A percentile compares a stretch with the other conserved stretches of the same genome.
phyloP scores from a whole-genome alignment of 257 asterid species.

The Petunia secreta region DNA sequence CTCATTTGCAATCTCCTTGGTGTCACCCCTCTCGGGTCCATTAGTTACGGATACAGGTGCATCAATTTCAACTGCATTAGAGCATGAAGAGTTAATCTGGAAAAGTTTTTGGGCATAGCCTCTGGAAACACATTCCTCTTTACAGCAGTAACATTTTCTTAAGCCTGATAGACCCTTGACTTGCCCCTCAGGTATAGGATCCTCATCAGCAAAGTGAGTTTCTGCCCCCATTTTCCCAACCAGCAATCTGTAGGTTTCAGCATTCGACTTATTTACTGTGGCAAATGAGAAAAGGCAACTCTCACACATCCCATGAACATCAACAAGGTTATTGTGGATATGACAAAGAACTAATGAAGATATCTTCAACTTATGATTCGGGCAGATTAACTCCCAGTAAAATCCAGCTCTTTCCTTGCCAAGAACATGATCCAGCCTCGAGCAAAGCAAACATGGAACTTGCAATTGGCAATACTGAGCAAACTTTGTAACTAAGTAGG shows the following conservation, averaged over 20 bases:
- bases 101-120: slow-evolving; percentile 33
- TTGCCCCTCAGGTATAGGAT: slow-evolving; percentile 32
- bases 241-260: slow-evolving; percentile 51
- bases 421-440: slow-evolving; percentile 81
- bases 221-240: slow-evolving; percentile 52
- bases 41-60: slow-evolving; percentile 30
- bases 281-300: slow-evolving; percentile 62
- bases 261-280: slow-evolving; percentile 50
- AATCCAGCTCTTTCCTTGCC: slow-evolving; percentile 60
- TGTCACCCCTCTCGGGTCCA: slow-evolving; percentile 31
- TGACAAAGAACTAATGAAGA: slow-evolving; percentile 61
- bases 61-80: slow-evolving; percentile 36
- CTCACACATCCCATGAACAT: slow-evolving; percentile 62
- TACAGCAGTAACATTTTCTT: slow-evolving; percentile 60
- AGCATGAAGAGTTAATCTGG: slow-evolving; percentile 35
- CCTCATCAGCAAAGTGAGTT: slow-evolving; percentile 33
- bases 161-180: slow-evolving; percentile 23
- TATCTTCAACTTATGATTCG: slow-evolving; percentile 58
- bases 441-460: slow-evolving; percentile 82
- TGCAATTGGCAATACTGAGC: slow-evolving; percentile 60
- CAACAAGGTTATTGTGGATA: slow-evolving; percentile 56
- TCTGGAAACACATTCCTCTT: slow-evolving; percentile 44
- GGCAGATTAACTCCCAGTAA: slow-evolving; percentile 71
- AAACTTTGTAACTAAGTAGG: slow-evolving; percentile 66
- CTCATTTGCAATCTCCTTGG: slow-evolving; percentile 35